Evolutionary conservation across 2,329 filamentous ascomycete genomes (phyloP).

Genomic region (Elsinoe arachidis): DNA sequence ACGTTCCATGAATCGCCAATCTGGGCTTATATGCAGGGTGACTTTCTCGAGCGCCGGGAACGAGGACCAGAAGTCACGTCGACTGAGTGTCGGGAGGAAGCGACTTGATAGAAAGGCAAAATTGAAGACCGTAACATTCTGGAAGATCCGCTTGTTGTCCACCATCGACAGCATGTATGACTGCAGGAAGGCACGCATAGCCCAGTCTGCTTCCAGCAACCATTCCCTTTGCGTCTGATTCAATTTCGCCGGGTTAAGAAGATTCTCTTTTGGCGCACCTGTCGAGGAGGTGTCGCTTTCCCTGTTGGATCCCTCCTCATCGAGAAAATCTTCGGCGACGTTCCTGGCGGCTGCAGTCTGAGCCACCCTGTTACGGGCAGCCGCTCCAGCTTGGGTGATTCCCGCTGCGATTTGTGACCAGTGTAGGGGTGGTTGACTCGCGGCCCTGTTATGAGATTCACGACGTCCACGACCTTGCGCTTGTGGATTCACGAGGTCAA

Average conservation of each 20-base stretch:
- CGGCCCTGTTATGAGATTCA: background rate
- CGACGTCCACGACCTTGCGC: background rate
- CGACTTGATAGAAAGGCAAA: conserved; percentile 57
- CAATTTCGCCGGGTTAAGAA: conserved; percentile 8
- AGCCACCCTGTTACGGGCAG: background rate
- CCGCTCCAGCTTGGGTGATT: background rate
- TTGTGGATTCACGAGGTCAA: too few species aligned
- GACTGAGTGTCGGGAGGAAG: conserved; percentile 48
- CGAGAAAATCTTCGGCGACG: background rate
- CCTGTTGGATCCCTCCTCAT: background rate
- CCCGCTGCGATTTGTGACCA: conserved; percentile 4
- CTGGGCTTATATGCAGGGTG: conserved; percentile 53
- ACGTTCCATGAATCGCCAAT: conserved; percentile 54
- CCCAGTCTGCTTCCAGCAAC: conserved; percentile 60
- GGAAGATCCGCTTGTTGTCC: conserved; percentile 50
- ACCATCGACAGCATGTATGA: conserved; percentile 58
- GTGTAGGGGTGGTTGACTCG: background rate
- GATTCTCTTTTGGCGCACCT: background rate
- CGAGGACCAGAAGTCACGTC: conserved; percentile 53
- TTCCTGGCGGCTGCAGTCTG: too few species aligned
- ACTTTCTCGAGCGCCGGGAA: conserved; percentile 48
- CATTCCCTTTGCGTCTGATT: conserved; percentile 54
- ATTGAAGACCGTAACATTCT: conserved; percentile 49
- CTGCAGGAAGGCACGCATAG: conserved; percentile 58
- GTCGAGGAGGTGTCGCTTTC: background rate